Evolutionary conservation across 2,329 filamentous ascomycete genomes (phyloP).

Genomic region (Harringtonia lauricola): DNA sequence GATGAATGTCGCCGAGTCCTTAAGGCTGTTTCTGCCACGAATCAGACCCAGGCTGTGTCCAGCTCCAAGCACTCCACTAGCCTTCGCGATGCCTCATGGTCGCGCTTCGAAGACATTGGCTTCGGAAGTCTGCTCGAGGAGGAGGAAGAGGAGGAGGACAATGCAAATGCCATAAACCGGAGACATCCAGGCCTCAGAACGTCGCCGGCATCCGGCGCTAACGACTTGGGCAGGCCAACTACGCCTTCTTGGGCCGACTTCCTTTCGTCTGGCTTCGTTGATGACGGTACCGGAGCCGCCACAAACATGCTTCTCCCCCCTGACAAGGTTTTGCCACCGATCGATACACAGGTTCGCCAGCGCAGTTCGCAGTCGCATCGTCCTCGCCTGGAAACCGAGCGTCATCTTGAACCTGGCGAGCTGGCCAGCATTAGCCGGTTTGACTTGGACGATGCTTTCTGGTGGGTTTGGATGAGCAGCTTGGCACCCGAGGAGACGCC

Average conservation of each 20-base stretch:
- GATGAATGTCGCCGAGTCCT: conserved; percentile 91
- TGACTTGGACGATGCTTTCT: conserved; percentile 89
- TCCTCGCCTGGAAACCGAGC: conserved; percentile 57
- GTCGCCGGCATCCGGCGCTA: conserved; percentile 55
- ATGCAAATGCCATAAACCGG: conserved; percentile 23
- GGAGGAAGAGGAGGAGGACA: conserved; percentile 53
- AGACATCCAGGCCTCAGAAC: conserved; percentile 40
- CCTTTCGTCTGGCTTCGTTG: conserved; percentile 81
- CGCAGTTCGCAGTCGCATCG: conserved; percentile 80
- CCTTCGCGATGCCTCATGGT: conserved; percentile 84
- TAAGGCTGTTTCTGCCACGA: conserved; percentile 75
- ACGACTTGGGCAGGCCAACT: conserved; percentile 66
- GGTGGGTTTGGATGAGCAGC: conserved; percentile 99
- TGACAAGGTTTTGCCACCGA: conserved; percentile 81
- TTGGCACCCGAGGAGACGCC: conserved; percentile 81
- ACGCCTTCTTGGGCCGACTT: conserved; percentile 99
- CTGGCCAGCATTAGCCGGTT: conserved; percentile 82
- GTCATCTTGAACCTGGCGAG: conserved; percentile 75
- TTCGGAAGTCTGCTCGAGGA: conserved; percentile 70
- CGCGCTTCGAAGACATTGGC: conserved; percentile 88
- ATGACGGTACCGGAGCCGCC: conserved; percentile 53
- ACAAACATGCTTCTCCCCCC: conserved; percentile 72
- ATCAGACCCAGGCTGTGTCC: conserved; percentile 65
- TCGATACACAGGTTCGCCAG: conserved; percentile 60
- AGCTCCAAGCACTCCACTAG: conserved; percentile 61